Evolutionary conservation across 2,329 filamentous ascomycete species (phyloP).

Genomic region (Zasmidium cellare): DNA sequence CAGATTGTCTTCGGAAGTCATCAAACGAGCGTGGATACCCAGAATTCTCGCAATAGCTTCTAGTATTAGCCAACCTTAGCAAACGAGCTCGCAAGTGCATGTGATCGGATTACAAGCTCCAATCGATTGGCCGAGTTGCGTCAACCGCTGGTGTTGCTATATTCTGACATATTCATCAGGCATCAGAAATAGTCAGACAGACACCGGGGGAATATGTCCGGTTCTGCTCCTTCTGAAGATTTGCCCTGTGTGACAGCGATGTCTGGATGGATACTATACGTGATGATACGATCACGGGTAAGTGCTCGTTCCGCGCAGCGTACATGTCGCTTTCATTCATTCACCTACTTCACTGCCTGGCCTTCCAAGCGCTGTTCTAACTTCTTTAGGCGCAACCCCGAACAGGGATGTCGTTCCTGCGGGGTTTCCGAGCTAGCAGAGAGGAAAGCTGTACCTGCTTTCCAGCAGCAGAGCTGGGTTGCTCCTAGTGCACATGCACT

Average conservation of each 20-base stretch:
- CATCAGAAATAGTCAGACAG: not conserved
- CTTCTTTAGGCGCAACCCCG: not conserved
- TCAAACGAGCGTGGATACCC: not conserved
- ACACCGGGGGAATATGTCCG: too few relatives aligned
- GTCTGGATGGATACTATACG: not conserved
- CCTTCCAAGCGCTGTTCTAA: not conserved
- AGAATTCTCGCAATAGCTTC: not conserved
- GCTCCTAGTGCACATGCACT: too few relatives aligned
- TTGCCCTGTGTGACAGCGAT: not conserved
- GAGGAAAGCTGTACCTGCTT: too few relatives aligned
- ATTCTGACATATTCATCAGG: not conserved
- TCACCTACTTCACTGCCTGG: too few relatives aligned
- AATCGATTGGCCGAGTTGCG: too few relatives aligned
- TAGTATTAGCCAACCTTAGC: not conserved
- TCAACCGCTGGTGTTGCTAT: too few relatives aligned
- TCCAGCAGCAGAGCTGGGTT: too few relatives aligned
- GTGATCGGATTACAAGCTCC: too few relatives aligned
- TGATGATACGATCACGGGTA: too few relatives aligned
- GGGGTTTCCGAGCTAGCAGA: not conserved
- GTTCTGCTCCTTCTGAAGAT: too few relatives aligned
- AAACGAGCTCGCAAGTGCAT: not conserved
- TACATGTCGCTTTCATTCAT: too few relatives aligned
- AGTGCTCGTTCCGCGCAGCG: too few relatives aligned
- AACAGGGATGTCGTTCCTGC: slow-evolving; percentile 8
- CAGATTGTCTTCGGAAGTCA: not conserved